phyloP scores from a whole-genome alignment of 176 grass and related monocot genomes.

The Carex myosuroides region DNA sequence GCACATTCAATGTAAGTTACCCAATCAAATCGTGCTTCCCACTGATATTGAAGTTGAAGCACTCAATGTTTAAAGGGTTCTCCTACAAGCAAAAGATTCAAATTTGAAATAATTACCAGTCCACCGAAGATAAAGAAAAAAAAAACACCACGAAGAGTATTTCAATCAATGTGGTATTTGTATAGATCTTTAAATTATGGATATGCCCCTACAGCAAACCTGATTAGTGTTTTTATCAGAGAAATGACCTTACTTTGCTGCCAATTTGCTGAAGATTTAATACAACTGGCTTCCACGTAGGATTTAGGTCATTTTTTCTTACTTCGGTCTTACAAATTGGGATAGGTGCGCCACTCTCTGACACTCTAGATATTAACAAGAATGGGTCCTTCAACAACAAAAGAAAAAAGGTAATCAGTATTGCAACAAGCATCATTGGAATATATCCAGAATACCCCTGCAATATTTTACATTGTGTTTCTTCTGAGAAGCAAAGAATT shows the following conservation, averaged over 20 bases:
- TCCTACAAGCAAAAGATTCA: slow-evolving; percentile 69
- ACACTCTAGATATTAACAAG: slow-evolving; percentile 87
- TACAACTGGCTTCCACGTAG: slow-evolving; percentile 76
- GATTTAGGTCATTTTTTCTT: slow-evolving; percentile 96
- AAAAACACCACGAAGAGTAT: neutral
- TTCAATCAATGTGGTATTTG: neutral
- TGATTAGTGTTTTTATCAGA: neutral
- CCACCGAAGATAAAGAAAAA: neutral
- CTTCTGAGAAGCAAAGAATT: neutral
- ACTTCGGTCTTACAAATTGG: slow-evolving; percentile 99
- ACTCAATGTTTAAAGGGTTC: slow-evolving; percentile 85
- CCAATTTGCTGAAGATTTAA: slow-evolving; percentile 96
- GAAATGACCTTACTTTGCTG: slow-evolving; percentile 55
- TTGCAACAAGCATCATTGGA: slow-evolving; percentile 22
- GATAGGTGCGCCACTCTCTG: slow-evolving; percentile 62
- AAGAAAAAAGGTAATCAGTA: slow-evolving; percentile 28
- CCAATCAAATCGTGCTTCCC: slow-evolving; percentile 95
- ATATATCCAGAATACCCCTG: slow-evolving; percentile 1
- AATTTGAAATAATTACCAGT: slow-evolving; percentile 6
- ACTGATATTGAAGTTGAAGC: slow-evolving; percentile 86
- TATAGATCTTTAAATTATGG: neutral
- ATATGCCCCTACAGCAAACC: neutral
- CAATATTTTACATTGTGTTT: neutral
- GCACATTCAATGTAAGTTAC: slow-evolving; percentile 46
- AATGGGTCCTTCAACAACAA: slow-evolving; percentile 66